Base-by-base conservation (phyloP, 192 early-diverging fungal species). In the Nowakowskiella sp. region DNA sequence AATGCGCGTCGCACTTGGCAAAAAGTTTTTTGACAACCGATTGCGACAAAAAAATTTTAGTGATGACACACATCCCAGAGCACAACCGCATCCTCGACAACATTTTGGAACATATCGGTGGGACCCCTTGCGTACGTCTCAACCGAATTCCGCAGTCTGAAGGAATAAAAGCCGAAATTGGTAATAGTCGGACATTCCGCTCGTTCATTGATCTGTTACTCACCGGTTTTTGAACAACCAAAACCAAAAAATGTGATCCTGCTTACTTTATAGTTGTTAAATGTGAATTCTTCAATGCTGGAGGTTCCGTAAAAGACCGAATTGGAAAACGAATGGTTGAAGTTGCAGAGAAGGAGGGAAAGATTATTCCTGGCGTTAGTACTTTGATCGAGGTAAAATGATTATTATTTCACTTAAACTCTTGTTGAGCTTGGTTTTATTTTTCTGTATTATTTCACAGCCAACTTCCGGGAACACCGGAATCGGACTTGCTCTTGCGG, bases 401-500 rank as follows among this genome's bases (percentile, higher is more conserved):
- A 32, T 25, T 53, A 48, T 8, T 48, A 9, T 48, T 53, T 45
- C 52, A 6, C 4, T 6, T 6, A 21, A 4, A 19, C 51, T 5
- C 6, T 42, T 4, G 28, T 32, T 7, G 28, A 42, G 3, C 28
- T 25, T n/a, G 3, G 48, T 7, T 53, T 3, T 19, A 7, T 32
- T 4, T 13, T 21, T 51, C 9, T 22, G 51, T 60, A 6, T 3
- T 44, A 60, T 2, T 28, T 25, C 13, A 3, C 39, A 69, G 71
- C 92, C 96, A 33, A 99, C 96, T 22, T 96, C 92, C 23, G 96
- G 96, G 61, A 99, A 99, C 76, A 99, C 96, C 26, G 96, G 95
- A 55, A 99, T 99, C 62, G 96, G 96, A 42, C 80, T 99, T 42
- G 96, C 96, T 42, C 71, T 99, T 31, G 82, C 93, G 50, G 91